Conservation (phyloP, 164 flowering plant genomes). For the Dillenia turbinata region DNA sequence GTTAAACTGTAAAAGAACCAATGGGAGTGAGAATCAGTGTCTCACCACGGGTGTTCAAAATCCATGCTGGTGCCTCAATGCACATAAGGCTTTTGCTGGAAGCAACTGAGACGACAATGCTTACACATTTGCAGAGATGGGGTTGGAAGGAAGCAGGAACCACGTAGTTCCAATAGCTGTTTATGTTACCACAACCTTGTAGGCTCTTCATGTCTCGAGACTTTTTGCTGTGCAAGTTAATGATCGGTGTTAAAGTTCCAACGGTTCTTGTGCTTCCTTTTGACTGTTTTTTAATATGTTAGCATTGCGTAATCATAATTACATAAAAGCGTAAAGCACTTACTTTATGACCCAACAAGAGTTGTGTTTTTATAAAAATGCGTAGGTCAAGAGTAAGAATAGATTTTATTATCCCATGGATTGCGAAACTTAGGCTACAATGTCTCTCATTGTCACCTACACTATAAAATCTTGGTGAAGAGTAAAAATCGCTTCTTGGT, state of each 20-base stretch:
- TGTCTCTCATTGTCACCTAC: no score
- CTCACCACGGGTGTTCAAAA: slow-evolving; percentile 24
- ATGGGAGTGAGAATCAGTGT: slow-evolving; percentile 39
- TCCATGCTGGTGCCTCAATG: slow-evolving; percentile 24
- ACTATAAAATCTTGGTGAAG: no score
- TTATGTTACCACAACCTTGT: slow-evolving; percentile 17
- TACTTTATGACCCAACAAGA: no score
- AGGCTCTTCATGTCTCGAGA: slow-evolving; percentile 19
- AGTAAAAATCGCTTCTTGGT: no score
- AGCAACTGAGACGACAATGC: slow-evolving; percentile 37
- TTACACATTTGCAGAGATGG: slow-evolving; percentile 49
- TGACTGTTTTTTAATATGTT: background rate
- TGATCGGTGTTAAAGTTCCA: background rate
- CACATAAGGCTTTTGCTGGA: slow-evolving; percentile 19
- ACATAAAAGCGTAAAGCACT: no score
- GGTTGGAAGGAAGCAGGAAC: slow-evolving; percentile 30
- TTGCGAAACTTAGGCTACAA: no score
- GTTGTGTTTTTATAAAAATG: no score
- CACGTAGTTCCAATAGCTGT: slow-evolving; percentile 48
- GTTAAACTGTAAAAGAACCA: slow-evolving; percentile 34
- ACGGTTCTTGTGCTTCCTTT: no score
- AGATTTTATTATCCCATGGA: no score
- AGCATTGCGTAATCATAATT: background rate
- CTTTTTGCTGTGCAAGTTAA: background rate
- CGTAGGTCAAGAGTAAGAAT: no score